Conservation (phyloP, 257 asterid genomes). For the Scutellaria barbata region DNA sequence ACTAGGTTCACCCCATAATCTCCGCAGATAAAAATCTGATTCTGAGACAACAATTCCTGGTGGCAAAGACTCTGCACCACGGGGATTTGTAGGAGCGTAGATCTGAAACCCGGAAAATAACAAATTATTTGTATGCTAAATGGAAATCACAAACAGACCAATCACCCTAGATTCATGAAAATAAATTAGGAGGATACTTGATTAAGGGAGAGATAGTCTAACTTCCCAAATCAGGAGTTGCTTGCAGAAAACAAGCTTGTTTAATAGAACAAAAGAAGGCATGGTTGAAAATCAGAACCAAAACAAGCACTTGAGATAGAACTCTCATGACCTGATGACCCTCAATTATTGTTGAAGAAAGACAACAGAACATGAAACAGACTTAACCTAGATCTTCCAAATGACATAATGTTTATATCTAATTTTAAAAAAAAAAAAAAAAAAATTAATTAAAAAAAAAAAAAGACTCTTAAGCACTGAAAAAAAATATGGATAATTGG, state of each 20-base stretch:
- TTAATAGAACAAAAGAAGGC: background rate
- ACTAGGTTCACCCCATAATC: constrained; percentile 99
- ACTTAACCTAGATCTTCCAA: constrained; percentile 4
- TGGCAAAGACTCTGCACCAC: constrained; percentile 95
- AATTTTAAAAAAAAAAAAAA: background rate
- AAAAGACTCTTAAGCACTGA: background rate
- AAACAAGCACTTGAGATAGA: background rate
- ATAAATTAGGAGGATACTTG: constrained; percentile 3
- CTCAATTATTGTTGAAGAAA: background rate
- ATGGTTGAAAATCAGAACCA: background rate
- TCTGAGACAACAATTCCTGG: constrained; percentile 95
- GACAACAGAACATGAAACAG: background rate
- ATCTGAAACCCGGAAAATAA: constrained; percentile 50
- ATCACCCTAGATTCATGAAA: background rate
- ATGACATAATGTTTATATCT: background rate
- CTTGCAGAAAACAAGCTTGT: background rate
- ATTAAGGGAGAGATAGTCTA: constrained; percentile 7
- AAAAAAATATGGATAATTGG: constrained; percentile 1
- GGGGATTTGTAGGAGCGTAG: constrained; percentile 93
- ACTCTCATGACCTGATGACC: background rate
- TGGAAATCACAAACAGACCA: background rate
- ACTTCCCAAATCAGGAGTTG: background rate
- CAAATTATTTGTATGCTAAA: background rate
- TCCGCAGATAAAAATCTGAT: constrained; percentile 84
- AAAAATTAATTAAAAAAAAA: background rate